Evolutionary conservation across 148 eudicot species (phyloP), one percentile per base, ranked within the genome.

Genomic region (Silene uniflora): DNA sequence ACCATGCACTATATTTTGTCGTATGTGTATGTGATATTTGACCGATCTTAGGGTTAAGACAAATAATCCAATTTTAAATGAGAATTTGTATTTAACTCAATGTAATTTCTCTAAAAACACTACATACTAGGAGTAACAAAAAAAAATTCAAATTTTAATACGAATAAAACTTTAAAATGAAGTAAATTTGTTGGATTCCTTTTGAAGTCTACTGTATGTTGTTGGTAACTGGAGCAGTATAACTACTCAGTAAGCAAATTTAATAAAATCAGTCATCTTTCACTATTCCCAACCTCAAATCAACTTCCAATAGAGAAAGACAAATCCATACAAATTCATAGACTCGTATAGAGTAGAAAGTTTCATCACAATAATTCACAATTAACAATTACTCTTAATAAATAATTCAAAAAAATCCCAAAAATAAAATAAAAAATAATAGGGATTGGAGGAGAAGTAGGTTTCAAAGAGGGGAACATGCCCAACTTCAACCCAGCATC

Each of bases 381-480:
- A 61, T 61, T 19, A 17, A 19, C 64, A 61, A 61, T 18, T 59
- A 59, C 21, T 12, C 35, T 32, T 2, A 32, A 59, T 19, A n/a
- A n/a, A 18, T 19, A n/a, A 60, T 56, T 59, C 22, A 2, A 0
- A 17, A 61, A 61, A 61, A 19, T n/a, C 22, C 9, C 3, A 17
- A 61, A 61, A 61, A 19, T n/a, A 61, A 61, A 61, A 23, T 61
- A 61, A 21, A 59, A 61, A 61, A 61, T 17, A 21, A 19, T 21
- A 19, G 27, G 24, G 64, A 61, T 61, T 61, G 27, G 64, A 61
- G 64, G 64, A 61, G 11, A 9, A 61, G 64, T 61, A 23, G 64
- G 88, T 85, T 86, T 82, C 82, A 82, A 74, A 75, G 69, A 74
- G 73, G 88, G 89, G 80, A 79, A 88, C 89, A 88, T 88, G 91